Percentiles rank a stretch among this genome's conserved stretches.
Evolutionary conservation across 164 flowering plant genomes (phyloP).

Genomic region (Umbellularia californica): DNA sequence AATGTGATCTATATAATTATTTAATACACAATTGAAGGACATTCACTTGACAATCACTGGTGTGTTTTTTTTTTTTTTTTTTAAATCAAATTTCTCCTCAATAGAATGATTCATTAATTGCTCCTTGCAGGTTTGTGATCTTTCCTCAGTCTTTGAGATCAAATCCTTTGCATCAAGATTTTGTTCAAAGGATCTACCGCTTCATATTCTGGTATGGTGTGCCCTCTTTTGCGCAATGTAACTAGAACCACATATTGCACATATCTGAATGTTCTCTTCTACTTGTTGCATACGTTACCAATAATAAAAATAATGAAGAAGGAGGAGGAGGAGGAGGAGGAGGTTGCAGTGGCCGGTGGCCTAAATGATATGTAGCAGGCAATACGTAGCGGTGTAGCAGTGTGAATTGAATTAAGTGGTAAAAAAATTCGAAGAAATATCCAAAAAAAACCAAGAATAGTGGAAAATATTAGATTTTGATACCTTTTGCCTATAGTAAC

Average conservation of each 20-base stretch:
- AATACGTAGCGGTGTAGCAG: too few relatives aligned
- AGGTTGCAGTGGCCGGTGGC: too few relatives aligned
- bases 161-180: conserved; percentile 73
- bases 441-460: too few relatives aligned
- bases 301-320: too few relatives aligned
- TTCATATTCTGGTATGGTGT: conserved; percentile 70
- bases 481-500: too few relatives aligned
- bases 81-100: not conserved
- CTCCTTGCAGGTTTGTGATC: conserved; percentile 81
- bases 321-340: too few relatives aligned
- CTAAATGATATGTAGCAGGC: too few relatives aligned
- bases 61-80: not conserved
- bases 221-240: not conserved
- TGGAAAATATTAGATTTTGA: too few relatives aligned
- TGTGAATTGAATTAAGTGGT: too few relatives aligned
- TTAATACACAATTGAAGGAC: not conserved
- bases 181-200: conserved; percentile 58
- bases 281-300: not conserved
- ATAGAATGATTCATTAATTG: not conserved
- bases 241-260: not conserved
- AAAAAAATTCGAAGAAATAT: too few relatives aligned
- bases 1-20: not conserved
- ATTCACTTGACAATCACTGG: not conserved
- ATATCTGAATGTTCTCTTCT: not conserved
- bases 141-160: conserved; percentile 75